These are phyloP conservation scores for Inonotus obliquus DNA, from an alignment of 1,284 basidiomycete species.

Conservation along the genomic window DNA sequence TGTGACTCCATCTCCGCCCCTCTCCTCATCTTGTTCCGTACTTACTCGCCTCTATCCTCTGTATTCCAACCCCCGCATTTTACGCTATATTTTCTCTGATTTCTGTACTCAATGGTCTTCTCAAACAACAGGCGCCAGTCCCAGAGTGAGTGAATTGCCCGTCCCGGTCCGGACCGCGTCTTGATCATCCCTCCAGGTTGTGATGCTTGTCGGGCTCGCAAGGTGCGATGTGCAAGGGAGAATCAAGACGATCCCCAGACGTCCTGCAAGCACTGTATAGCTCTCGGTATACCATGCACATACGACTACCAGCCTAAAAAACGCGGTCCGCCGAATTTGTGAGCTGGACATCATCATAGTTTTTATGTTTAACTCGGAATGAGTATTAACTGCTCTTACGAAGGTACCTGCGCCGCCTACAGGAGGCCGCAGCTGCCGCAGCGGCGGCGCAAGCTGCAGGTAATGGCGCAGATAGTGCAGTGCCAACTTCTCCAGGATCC, in stretches of 20 bases:
- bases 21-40: slow-evolving; percentile 17
- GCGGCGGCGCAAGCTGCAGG: slow-evolving; percentile 37
- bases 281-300: slow-evolving; percentile 78
- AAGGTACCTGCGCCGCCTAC: slow-evolving; percentile 72
- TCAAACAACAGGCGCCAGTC: slow-evolving; percentile 62
- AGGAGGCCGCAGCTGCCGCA: slow-evolving; percentile 71
- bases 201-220: slow-evolving; percentile 79
- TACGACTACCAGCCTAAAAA: slow-evolving; percentile 92
- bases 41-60: slow-evolving; percentile 15
- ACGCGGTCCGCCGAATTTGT: slow-evolving; percentile 86
- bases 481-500: slow-evolving; percentile 43
- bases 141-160: slow-evolving; percentile 50
- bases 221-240: slow-evolving; percentile 75
- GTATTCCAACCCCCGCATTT: slow-evolving; percentile 8
- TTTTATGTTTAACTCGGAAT: neutral
- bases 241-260: slow-evolving; percentile 69
- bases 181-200: slow-evolving; percentile 48
- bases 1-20: slow-evolving; percentile 29
- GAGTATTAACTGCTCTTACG: slow-evolving; percentile 5
- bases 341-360: slow-evolving; percentile 29
- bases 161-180: slow-evolving; percentile 19
- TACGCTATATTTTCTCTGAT: slow-evolving; percentile 8
- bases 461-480: slow-evolving; percentile 35
- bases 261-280: slow-evolving; percentile 79
- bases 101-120: slow-evolving; percentile 21